Evolutionary conservation across 306 rosid genomes (phyloP), one percentile per base, ranked within the genome.

Genomic region (Ceratonia siliqua): DNA sequence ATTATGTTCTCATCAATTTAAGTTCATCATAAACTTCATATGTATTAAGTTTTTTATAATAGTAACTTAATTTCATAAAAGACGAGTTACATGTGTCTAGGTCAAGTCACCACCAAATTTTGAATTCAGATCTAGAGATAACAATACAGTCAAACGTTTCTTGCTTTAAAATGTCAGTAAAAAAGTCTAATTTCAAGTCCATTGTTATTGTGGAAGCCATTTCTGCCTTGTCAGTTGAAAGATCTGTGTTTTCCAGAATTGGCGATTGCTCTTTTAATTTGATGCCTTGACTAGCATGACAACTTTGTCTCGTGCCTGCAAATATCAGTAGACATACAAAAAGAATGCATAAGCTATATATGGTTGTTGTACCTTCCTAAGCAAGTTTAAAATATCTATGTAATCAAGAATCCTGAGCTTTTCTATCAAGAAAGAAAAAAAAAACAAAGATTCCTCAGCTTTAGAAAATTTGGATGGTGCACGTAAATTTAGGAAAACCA

Each of bases 241-340:
- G 97, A 78, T 94, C 96, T 5, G 98, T 89, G 85, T 87, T 94
- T 80, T 85, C 94, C 62, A 94, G 81, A 78, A 89, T 84, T n/a
- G n/a, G n/a, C n/a, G n/a, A n/a, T 32, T 87, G 75, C 72, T 81
- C 94, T 87, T 83, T 88, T 9, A 94, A 89, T 83, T 88, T 9
- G 96, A 89, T 46, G 90, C 92, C 82, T 87, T 89, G 15, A 53
- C 55, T 22, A 59, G 62, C 74, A 48, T 53, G 38, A 75, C 70
- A 80, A 62, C 56, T n/a, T 59, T 30, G 68, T 61, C 73, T 48
- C 5, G 62, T 10, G 12, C 9, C 21, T 59, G 69, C 49, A 74
- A 30, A 39, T 38, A 50, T 68, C 54, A 5, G 68, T 50, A 49
- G 13, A 73, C 17, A 43, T 8, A 33, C 35, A 72, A 50, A 68